Percentiles rank a stretch among this genome's conserved stretches.
phyloP scores from a whole-genome alignment of 2,329 filamentous ascomycete genomes.

The Alternaria novae-zelandiae region DNA sequence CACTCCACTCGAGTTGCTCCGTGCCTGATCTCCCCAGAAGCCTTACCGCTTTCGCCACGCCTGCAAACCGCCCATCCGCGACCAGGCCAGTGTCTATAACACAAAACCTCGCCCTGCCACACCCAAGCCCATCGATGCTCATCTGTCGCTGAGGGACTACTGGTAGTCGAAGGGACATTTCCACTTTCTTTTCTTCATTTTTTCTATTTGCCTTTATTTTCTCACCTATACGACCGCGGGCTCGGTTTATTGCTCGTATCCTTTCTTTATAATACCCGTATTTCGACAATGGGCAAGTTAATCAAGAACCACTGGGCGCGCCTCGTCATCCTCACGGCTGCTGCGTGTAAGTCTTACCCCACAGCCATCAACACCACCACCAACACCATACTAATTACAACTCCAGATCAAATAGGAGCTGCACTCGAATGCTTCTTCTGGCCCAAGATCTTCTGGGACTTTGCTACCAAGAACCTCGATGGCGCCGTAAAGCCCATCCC shows the following conservation, averaged over 20 bases:
- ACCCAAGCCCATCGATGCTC: slow-evolving; percentile 33
- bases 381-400: slow-evolving; percentile 5
- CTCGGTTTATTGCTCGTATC: slow-evolving; percentile 38
- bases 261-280: slow-evolving; percentile 31
- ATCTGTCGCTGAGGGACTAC: slow-evolving; percentile 41
- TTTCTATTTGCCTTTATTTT: slow-evolving; percentile 11
- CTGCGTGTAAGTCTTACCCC: slow-evolving; percentile 65
- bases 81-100: slow-evolving; percentile 37
- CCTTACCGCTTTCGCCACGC: slow-evolving; percentile 21
- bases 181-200: slow-evolving; percentile 11
- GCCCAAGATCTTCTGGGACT: slow-evolving; percentile 99
- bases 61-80: slow-evolving; percentile 16
- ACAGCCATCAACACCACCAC: background rate
- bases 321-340: slow-evolving; percentile 87
- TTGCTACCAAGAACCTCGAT: slow-evolving; percentile 89
- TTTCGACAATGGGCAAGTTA: slow-evolving; percentile 80
- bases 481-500: slow-evolving; percentile 85
- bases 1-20: slow-evolving; percentile 7
- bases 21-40: slow-evolving; percentile 30
- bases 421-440: slow-evolving; percentile 91
- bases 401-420: slow-evolving; percentile 81
- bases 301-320: slow-evolving; percentile 99
- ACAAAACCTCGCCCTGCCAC: slow-evolving; percentile 35
- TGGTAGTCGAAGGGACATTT: slow-evolving; percentile 43
- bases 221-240: slow-evolving; percentile 33